These are phyloP conservation scores for Tilletia indica DNA, from an alignment of 1,284 basidiomycete genomes.

Conservation along the genomic window DNA sequence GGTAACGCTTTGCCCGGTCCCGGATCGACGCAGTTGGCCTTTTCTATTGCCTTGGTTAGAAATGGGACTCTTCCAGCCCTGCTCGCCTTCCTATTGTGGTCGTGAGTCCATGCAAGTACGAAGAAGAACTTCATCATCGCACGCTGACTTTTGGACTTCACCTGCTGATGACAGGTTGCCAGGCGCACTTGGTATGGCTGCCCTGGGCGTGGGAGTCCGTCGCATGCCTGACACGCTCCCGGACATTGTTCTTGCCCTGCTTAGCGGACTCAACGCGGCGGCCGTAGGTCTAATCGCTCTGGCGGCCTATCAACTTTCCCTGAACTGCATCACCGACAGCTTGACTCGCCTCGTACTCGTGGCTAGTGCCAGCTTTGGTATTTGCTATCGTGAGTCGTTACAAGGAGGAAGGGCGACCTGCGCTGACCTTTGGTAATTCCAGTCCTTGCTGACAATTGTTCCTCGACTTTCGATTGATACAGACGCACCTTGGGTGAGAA, in stretches of 20 bases:
- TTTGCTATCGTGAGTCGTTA: slow-evolving; percentile 60
- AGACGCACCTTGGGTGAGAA: slow-evolving; percentile 16
- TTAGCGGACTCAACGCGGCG: slow-evolving; percentile 65
- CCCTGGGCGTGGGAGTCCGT: slow-evolving; percentile 61
- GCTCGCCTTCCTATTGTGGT: slow-evolving; percentile 57
- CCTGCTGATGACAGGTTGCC: slow-evolving; percentile 54
- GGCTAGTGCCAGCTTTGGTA: slow-evolving; percentile 60
- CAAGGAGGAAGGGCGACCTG: no score
- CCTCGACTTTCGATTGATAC: background rate
- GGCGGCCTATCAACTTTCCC: slow-evolving; percentile 62
- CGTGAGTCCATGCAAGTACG: slow-evolving; percentile 20
- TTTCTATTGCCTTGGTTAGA: slow-evolving; percentile 56
- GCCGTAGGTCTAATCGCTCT: slow-evolving; percentile 65
- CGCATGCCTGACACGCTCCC: slow-evolving; percentile 61
- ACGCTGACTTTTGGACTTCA: slow-evolving; percentile 9
- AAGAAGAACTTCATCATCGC: slow-evolving; percentile 3
- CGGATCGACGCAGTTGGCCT: slow-evolving; percentile 58
- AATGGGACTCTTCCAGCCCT: slow-evolving; percentile 56
- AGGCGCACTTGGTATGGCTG: slow-evolving; percentile 63
- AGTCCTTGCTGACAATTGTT: no score
- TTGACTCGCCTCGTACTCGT: slow-evolving; percentile 62
- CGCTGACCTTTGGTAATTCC: no score
- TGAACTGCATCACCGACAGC: slow-evolving; percentile 61
- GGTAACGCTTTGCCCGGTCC: slow-evolving; percentile 60
- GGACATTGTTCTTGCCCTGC: slow-evolving; percentile 61